Conservation (phyloP, 192 early-diverging fungal species). For the Umbelopsis isabellina region DNA sequence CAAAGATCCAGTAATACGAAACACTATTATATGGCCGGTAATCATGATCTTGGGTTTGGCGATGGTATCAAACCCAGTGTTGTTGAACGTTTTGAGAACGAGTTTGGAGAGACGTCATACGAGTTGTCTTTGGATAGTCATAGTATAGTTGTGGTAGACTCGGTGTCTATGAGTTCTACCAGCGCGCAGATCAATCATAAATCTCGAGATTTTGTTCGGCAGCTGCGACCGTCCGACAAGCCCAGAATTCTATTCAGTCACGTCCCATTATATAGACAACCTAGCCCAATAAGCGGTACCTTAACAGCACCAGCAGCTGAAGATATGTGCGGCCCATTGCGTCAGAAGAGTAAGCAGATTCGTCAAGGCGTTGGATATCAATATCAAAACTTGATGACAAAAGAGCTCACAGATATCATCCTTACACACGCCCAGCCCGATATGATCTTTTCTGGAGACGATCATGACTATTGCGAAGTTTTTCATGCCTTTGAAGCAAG, state of each 20-base stretch:
- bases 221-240: not conserved
- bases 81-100: constrained; percentile 48
- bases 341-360: constrained; percentile 54
- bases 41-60: constrained; percentile 93
- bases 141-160: constrained; percentile 74
- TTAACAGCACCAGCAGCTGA: not conserved
- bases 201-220: constrained; percentile 53
- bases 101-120: constrained; percentile 62
- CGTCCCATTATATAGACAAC: constrained; percentile 80
- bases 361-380: constrained; percentile 76
- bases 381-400: constrained; percentile 83
- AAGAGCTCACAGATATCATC: constrained; percentile 59
- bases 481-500: constrained; percentile 38
- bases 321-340: constrained; percentile 68
- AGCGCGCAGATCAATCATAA: constrained; percentile 47
- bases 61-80: constrained; percentile 50
- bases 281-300: constrained; percentile 37
- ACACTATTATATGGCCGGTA: constrained; percentile 77
- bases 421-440: constrained; percentile 62
- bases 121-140: constrained; percentile 59
- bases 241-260: constrained; percentile 82
- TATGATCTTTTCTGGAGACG: constrained; percentile 87
- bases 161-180: constrained; percentile 64
- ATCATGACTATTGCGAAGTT: constrained; percentile 89
- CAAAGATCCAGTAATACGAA: constrained; percentile 34